A percentile compares a stretch with the other conserved stretches of the same genome.
Evolutionary conservation across 306 rosid genomes (phyloP).

Genomic region (Sechiopsis laciniata): DNA sequence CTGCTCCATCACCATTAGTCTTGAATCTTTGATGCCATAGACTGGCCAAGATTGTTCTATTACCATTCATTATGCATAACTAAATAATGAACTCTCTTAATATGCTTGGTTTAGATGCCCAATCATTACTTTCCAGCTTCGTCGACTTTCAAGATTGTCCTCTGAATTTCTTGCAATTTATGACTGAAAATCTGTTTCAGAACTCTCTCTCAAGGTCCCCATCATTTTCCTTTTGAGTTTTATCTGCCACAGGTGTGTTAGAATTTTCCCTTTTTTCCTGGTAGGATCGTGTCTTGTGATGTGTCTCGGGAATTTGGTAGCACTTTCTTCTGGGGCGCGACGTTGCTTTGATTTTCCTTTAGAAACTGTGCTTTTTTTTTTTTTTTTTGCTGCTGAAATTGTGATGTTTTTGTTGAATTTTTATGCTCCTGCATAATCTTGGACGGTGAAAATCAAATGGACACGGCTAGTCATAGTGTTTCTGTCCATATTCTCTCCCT

Average conservation of each 20-base stretch:
- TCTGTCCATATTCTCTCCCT: not conserved
- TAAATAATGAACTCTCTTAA: too few species aligned
- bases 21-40: slow-evolving; percentile 7
- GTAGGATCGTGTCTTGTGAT: not conserved
- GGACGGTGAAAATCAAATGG: not conserved
- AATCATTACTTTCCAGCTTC: not conserved
- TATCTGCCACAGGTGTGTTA: not conserved
- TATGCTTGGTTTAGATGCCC: not conserved
- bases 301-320: not conserved
- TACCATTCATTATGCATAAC: too few species aligned
- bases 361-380: not conserved
- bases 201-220: not conserved
- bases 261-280: not conserved
- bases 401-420: not conserved
- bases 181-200: not conserved
- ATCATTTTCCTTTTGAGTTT: not conserved
- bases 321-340: not conserved
- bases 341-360: not conserved
- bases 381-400: not conserved
- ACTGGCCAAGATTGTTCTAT: not conserved
- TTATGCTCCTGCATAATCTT: not conserved
- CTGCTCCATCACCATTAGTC: not conserved
- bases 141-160: not conserved
- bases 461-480: not conserved
- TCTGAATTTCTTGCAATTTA: not conserved